Percentiles rank a stretch among this genome's conserved stretches.
Evolutionary conservation across 2,329 filamentous ascomycete species (phyloP).

Genomic region (Beauveria rudraprayagi): DNA sequence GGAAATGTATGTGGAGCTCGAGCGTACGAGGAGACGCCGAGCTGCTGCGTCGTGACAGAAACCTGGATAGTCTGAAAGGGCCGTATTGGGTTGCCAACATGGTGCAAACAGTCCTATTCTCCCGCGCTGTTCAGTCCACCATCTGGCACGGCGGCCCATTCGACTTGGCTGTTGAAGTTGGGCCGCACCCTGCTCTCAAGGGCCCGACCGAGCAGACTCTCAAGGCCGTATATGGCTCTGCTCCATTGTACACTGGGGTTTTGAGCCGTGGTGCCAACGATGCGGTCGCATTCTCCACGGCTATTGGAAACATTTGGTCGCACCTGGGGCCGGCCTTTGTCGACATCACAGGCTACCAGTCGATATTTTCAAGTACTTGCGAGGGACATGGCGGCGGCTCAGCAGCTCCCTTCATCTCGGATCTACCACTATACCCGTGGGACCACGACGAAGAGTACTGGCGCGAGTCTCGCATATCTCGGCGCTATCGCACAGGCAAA

Average conservation of each 20-base stretch:
- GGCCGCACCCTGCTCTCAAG: slow-evolving; percentile 39
- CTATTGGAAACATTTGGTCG: neutral
- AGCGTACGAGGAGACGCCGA: slow-evolving; percentile 8
- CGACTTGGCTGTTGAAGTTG: slow-evolving; percentile 34
- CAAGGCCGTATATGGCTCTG: slow-evolving; percentile 14
- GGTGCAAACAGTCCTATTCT: slow-evolving; percentile 26
- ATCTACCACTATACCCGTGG: slow-evolving; percentile 25
- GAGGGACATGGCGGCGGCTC: no score
- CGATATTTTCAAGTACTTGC: neutral
- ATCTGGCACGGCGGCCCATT: slow-evolving; percentile 1
- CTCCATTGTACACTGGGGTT: slow-evolving; percentile 30
- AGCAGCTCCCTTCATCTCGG: slow-evolving; percentile 24
- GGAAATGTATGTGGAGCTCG: slow-evolving; percentile 12
- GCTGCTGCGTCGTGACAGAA: neutral
- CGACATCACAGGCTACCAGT: neutral
- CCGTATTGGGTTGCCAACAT: slow-evolving; percentile 32
- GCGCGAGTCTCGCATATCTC: slow-evolving; percentile 16
- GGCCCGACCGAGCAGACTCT: neutral
- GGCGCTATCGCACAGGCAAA: slow-evolving; percentile 29
- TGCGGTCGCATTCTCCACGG: slow-evolving; percentile 21
- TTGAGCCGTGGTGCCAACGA: slow-evolving; percentile 32
- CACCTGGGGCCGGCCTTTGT: neutral
- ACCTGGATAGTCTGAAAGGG: neutral
- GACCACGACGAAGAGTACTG: slow-evolving; percentile 22
- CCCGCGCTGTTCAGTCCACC: slow-evolving; percentile 16